Conservation (phyloP, 1,139 yeast genomes). For the Saccharomyces hybrid region DNA sequence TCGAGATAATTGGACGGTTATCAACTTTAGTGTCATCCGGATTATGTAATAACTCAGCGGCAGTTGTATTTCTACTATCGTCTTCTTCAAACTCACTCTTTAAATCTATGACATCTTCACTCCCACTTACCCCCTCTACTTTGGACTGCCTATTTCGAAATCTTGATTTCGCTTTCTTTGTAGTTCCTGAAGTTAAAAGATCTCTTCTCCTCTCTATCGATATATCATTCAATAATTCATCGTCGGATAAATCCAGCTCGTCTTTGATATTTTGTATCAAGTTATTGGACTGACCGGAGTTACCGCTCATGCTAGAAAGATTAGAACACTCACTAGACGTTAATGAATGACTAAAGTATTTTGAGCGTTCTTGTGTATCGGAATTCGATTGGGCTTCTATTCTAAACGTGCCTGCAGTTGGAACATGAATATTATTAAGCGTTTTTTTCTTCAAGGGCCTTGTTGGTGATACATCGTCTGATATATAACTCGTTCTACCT, state of each 20-base stretch:
- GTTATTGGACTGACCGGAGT: not conserved
- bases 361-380: not conserved
- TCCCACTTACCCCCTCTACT: not conserved
- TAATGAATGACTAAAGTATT: not conserved
- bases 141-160: not conserved
- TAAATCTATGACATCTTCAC: slow-evolving; percentile 2
- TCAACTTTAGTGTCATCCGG: slow-evolving; percentile 25
- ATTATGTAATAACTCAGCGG: slow-evolving; percentile 29
- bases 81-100: slow-evolving; percentile 5
- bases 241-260: not conserved
- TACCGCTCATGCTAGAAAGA: not conserved
- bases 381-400: not conserved
- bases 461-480: not conserved
- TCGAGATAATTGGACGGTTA: slow-evolving; percentile 28
- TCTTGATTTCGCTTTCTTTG: not conserved
- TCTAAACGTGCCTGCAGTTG: not conserved
- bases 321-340: not conserved
- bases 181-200: not conserved
- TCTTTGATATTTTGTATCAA: not conserved
- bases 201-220: not conserved
- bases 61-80: slow-evolving; percentile 18
- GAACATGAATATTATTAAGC: not conserved
- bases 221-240: not conserved
- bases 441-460: not conserved
- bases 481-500: not conserved